A percentile compares a stretch with the other conserved stretches of the same genome.
phyloP scores from a whole-genome alignment of 345 rosid genomes.

The Brassica cretica region DNA sequence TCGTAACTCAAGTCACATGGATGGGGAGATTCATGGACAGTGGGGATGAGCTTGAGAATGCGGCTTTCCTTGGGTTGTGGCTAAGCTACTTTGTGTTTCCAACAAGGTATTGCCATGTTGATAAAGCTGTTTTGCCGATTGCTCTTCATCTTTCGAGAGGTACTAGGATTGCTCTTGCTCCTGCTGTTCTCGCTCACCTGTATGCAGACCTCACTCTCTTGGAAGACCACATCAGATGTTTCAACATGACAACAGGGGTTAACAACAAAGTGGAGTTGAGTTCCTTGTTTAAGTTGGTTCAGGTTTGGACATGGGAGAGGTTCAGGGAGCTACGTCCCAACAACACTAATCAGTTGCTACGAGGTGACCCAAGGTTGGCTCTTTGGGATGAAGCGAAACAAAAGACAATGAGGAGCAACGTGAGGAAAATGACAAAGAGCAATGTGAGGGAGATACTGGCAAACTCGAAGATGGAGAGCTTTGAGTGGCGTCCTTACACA shows the following conservation, averaged over 20 bases:
- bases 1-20: constrained; percentile 25
- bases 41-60: constrained; percentile 45
- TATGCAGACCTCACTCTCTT: constrained; percentile 45
- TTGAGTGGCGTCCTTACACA: constrained; percentile 56
- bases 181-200: constrained; percentile 45
- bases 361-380: constrained; percentile 44
- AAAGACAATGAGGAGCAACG: neutral
- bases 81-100: constrained; percentile 40
- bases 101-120: neutral
- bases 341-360: constrained; percentile 5
- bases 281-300: constrained; percentile 45
- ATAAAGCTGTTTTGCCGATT: constrained; percentile 8
- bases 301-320: constrained; percentile 60
- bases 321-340: constrained; percentile 36
- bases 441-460: constrained; percentile 31
- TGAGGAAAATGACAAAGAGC: neutral
- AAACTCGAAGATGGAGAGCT: constrained; percentile 28
- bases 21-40: constrained; percentile 37
- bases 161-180: constrained; percentile 44
- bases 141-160: constrained; percentile 46
- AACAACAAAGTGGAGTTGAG: neutral
- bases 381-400: constrained; percentile 34
- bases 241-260: neutral
- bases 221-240: constrained; percentile 16
- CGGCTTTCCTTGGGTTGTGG: constrained; percentile 48